Evolutionary conservation across 805 yeast genomes (phyloP).

Genomic region (Lachancea quebecensis): DNA sequence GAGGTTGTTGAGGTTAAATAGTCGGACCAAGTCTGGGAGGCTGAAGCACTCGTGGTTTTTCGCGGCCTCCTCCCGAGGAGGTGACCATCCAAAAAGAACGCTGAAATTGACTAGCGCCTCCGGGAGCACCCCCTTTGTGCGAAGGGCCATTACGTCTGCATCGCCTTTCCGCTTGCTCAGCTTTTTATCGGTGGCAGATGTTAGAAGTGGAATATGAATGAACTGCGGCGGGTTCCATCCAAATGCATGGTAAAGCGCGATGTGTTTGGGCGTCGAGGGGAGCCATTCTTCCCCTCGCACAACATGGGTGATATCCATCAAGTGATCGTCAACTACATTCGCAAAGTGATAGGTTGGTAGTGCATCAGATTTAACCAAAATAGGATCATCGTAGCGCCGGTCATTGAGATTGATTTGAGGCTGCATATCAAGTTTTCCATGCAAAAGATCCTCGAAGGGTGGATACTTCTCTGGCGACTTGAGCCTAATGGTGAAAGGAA

Average conservation of each 20-base stretch:
- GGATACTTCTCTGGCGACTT: conserved; percentile 70
- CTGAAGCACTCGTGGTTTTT: conserved; percentile 46
- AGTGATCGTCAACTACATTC: conserved; percentile 88
- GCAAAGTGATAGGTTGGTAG: conserved; percentile 97
- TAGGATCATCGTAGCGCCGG: conserved; percentile 81
- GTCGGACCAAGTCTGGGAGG: conserved; percentile 43
- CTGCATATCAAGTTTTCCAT: conserved; percentile 69
- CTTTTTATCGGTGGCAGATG: conserved; percentile 66
- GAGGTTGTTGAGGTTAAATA: conserved; percentile 61
- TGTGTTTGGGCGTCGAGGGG: conserved; percentile 90
- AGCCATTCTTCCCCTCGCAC: conserved; percentile 98
- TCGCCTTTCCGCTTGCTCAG: conserved; percentile 84
- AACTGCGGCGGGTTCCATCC: conserved; percentile 79
- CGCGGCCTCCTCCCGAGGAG: conserved; percentile 50
- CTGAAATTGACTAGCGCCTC: conserved; percentile 84
- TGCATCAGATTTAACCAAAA: conserved; percentile 86
- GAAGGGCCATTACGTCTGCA: conserved; percentile 56
- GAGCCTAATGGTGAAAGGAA: conserved; percentile 58
- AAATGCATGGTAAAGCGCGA: conserved; percentile 78
- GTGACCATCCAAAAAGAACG: conserved; percentile 93
- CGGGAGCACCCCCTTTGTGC: conserved; percentile 61
- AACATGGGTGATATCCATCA: conserved; percentile 90
- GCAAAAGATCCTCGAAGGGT: conserved; percentile 62
- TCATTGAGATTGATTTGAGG: conserved; percentile 69
- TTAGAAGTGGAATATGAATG: conserved; percentile 85